Conservation (phyloP, 2,329 filamentous ascomycete genomes). For the Diaporthe sp. region DNA sequence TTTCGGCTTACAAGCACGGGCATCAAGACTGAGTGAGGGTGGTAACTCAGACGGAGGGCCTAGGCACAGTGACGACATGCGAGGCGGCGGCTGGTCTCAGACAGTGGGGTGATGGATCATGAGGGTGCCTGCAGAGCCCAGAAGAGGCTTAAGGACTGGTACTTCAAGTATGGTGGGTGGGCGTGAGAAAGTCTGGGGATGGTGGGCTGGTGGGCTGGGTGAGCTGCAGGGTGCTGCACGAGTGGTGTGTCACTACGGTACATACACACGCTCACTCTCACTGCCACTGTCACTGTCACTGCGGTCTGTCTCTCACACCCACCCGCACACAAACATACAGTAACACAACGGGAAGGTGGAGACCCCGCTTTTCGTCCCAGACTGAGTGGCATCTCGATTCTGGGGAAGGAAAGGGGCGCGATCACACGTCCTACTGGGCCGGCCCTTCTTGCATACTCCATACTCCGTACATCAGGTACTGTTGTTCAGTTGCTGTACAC, state of each 20-base stretch:
- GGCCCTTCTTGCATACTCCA: conserved; percentile 14
- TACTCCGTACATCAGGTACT: neutral
- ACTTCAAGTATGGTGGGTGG: neutral
- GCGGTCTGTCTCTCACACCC: neutral
- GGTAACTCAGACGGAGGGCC: conserved; percentile 1
- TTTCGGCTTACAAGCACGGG: conserved; percentile 27
- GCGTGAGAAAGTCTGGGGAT: neutral
- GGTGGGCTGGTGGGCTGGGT: neutral
- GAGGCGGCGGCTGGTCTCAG: conserved; percentile 31
- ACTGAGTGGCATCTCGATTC: conserved; percentile 13
- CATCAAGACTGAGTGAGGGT: neutral
- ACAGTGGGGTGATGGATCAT: conserved; percentile 29
- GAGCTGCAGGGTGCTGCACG: neutral
- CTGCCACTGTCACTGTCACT: no score
- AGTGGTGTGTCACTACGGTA: neutral
- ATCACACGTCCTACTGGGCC: neutral
- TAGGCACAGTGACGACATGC: conserved; percentile 41
- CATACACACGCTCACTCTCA: neutral
- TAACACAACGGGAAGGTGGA: conserved; percentile 5
- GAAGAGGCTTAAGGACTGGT: neutral
- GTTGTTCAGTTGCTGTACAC: neutral
- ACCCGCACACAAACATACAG: neutral
- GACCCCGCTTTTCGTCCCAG: conserved; percentile 30
- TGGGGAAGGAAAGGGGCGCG: conserved; percentile 9
- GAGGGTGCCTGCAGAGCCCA: conserved; percentile 1